Conservation (phyloP, 306 rosid species). For the Begonia masoniana region DNA sequence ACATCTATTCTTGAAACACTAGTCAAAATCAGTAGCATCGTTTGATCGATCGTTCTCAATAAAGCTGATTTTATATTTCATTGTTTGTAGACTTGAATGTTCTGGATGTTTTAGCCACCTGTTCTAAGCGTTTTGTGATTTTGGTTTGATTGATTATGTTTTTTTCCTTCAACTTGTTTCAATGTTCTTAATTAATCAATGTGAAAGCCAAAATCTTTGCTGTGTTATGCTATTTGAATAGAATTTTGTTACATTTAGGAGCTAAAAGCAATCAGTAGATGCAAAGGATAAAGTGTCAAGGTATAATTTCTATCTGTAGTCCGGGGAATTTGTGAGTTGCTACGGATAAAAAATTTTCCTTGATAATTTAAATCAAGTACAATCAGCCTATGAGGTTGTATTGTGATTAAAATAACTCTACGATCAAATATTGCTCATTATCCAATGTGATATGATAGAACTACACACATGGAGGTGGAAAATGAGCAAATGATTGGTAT, state of each 20-base stretch:
- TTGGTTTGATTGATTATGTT: not conserved
- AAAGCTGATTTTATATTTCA: not conserved
- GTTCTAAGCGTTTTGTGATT: not conserved
- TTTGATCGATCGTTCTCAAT: not conserved
- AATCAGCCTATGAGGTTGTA: too few species aligned
- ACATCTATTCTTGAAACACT: not conserved
- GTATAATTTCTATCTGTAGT: too few species aligned
- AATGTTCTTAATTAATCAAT: not conserved
- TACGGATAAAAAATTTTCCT: too few species aligned
- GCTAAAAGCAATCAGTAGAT: too few species aligned
- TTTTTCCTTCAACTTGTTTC: not conserved
- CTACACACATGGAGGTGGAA: not conserved
- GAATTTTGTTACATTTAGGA: too few species aligned
- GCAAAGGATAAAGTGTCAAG: too few species aligned
- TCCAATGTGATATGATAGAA: too few species aligned
- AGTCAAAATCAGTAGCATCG: not conserved
- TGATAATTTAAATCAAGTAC: too few species aligned
- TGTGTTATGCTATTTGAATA: too few species aligned
- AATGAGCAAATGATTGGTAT: not conserved
- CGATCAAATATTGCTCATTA: too few species aligned
- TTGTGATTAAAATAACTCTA: too few species aligned
- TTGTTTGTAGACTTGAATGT: conserved; percentile 5
- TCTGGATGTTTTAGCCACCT: conserved; percentile 2
- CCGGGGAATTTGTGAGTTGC: too few species aligned
- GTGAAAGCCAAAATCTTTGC: not conserved